Base-by-base conservation (phyloP, 1,284 basidiomycete species). In the Ganoderma multipileum region DNA sequence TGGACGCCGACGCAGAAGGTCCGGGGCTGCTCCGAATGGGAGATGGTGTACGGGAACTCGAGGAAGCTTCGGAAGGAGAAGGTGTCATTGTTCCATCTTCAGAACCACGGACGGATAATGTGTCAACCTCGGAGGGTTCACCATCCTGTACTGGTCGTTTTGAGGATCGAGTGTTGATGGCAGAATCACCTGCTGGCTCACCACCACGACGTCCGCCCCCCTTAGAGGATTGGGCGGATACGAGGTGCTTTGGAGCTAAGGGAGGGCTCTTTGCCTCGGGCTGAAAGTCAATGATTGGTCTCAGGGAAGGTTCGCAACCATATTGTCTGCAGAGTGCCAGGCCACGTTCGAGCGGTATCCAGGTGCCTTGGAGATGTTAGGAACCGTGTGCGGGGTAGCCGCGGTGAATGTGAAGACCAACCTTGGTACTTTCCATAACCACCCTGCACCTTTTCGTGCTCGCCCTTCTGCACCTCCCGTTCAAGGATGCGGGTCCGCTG, bases 341-440 rank as follows among this genome's bases (percentile, higher is more conserved):
- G 6, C 97, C 97, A 68, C 96, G 87, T 66, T 98, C 96, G 70
- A 98, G 91, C 26, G 98, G 98, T 72, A 99, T 97, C 98, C 98
- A 99, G 44, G 98, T 99, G 23, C 98, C 97, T 99, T 65, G 26
- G 41, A 5, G 55, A 33, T 39, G 39, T 42, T 7, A 38, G 26
- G 33, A 38, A 33, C 23, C 52, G 28, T 12, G 47, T 57, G 57
- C 36, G 33, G 36, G 41, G 42, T 33, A 23, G 7, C 28, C 9
- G 11, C 30, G 18, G 28, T 23, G 42, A 38, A 28, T 14, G 26
- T 33, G 14, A 55, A 16, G 30, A 42, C 64, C 71, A 71, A 97
- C 97, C 98, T 87, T 99, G 98, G 81, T 99, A 99, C 83, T 99
- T 99, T 74, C 98, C 98, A 81, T 99, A 99, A 0, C 98, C 98